Conservation (phyloP, 345 rosid species). For the Corchorus olitorius region DNA sequence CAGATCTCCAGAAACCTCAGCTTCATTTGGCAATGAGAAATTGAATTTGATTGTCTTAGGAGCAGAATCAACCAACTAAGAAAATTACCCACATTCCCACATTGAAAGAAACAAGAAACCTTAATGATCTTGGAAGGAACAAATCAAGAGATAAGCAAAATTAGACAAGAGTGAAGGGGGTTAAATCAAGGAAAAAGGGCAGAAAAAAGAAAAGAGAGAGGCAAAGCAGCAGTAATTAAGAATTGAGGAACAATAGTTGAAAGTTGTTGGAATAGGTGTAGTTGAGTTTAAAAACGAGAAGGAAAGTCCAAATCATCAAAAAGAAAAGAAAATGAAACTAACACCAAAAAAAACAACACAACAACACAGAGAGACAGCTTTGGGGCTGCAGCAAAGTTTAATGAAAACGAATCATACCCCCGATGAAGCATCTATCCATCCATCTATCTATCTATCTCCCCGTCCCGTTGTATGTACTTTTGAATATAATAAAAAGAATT, state of each 20-base stretch:
- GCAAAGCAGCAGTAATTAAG: constrained; percentile 22
- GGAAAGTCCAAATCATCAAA: constrained; percentile 24
- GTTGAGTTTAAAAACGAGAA: constrained; percentile 12
- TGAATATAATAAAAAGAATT: constrained; percentile 35
- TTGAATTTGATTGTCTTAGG: constrained; percentile 27
- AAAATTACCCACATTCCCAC: constrained; percentile 37
- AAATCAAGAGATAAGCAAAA: constrained; percentile 15
- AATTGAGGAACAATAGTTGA: constrained; percentile 22
- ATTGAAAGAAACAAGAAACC: constrained; percentile 29
- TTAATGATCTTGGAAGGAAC: constrained; percentile 18
- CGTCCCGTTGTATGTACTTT: constrained; percentile 40
- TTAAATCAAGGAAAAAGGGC: constrained; percentile 19
- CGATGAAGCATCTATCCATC: constrained; percentile 36
- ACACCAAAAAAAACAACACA: neutral
- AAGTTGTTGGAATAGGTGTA: constrained; percentile 12
- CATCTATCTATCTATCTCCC: constrained; percentile 29
- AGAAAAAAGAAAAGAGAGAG: neutral
- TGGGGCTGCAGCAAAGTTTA: constrained; percentile 17
- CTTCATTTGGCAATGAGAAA: constrained; percentile 53
- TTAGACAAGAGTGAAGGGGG: neutral
- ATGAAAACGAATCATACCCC: constrained; percentile 20
- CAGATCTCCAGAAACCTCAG: constrained; percentile 51
- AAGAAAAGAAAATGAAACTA: constrained; percentile 3
- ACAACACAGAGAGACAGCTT: constrained; percentile 13
- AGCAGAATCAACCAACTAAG: constrained; percentile 27